Conservation (phyloP, 192 early-diverging fungal genomes). For the Coemansia erecta region DNA sequence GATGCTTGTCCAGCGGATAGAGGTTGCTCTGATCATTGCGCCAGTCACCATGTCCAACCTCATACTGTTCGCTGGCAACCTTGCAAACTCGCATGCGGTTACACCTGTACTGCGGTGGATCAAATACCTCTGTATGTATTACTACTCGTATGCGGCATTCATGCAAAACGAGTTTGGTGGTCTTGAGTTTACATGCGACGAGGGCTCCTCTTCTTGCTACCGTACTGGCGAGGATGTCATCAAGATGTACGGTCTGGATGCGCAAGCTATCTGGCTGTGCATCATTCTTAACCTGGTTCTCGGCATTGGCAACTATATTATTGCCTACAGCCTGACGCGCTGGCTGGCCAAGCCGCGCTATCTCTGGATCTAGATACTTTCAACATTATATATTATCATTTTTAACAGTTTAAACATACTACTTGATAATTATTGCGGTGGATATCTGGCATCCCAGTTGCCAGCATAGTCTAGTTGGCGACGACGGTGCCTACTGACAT, state of each 20-base stretch:
- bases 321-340: conserved; percentile 1
- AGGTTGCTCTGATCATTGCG: conserved; percentile 12
- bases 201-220: background rate
- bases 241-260: background rate
- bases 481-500: too few relatives aligned
- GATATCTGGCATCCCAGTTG: too few relatives aligned
- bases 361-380: conserved; percentile 3
- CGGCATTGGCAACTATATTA: background rate
- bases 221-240: conserved; percentile 9
- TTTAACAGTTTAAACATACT: background rate
- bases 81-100: conserved; percentile 11
- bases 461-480: too few relatives aligned
- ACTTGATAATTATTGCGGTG: too few relatives aligned
- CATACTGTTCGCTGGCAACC: conserved; percentile 16
- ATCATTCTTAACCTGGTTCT: conserved; percentile 2
- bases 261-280: conserved; percentile 1
- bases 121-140: conserved; percentile 3
- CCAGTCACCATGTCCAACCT: conserved; percentile 3
- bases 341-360: conserved; percentile 12
- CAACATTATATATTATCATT: background rate
- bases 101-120: conserved; percentile 24
- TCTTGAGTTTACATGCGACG: conserved; percentile 7
- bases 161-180: conserved; percentile 20
- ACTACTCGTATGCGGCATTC: conserved; percentile 15
- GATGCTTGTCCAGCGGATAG: background rate